A percentile compares a stretch with the other conserved stretches of the same genome.
Evolutionary conservation across 2,329 filamentous ascomycete species (phyloP).

Genomic region (Ilyonectria sp.): DNA sequence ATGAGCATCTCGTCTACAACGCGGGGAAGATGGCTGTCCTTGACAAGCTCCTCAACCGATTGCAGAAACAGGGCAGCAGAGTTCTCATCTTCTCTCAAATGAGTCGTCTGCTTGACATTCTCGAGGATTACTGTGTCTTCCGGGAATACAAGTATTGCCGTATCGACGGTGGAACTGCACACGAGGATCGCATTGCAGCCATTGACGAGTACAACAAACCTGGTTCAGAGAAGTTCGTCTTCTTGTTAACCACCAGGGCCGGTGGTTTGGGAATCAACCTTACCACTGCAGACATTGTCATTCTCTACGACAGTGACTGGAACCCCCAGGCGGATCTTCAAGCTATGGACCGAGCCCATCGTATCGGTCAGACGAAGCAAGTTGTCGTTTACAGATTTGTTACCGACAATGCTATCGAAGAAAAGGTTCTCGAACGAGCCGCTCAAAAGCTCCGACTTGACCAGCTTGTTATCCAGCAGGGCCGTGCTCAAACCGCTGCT

Average conservation of each 20-base stretch:
- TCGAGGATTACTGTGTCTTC: constrained; percentile 99
- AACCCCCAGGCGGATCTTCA: constrained; percentile 98
- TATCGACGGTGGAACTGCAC: constrained; percentile 96
- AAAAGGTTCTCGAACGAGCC: constrained; percentile 96
- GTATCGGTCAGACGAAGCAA: constrained; percentile 98
- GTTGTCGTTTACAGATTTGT: constrained; percentile 97
- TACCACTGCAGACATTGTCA: constrained; percentile 94
- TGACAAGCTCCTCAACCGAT: constrained; percentile 88
- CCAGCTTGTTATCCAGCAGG: constrained; percentile 98
- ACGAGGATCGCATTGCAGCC: constrained; percentile 96
- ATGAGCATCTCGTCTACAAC: constrained; percentile 94
- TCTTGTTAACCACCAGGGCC: constrained; percentile 93
- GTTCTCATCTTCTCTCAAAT: constrained; percentile 99
- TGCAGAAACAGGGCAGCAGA: constrained; percentile 89
- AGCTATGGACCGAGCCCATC: constrained; percentile 98
- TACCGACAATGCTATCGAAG: constrained; percentile 97
- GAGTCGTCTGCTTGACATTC: constrained; percentile 95
- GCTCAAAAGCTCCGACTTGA: constrained; percentile 97
- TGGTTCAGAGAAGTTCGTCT: constrained; percentile 95
- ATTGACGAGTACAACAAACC: constrained; percentile 99
- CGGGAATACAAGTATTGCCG: constrained; percentile 95
- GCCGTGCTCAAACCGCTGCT: constrained; percentile 89
- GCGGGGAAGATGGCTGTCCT: constrained; percentile 98
- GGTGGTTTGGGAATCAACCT: constrained; percentile 98
- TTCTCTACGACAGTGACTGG: constrained; percentile 98